A percentile compares a stretch with the other conserved stretches of the same genome.
These are phyloP conservation scores for Elaeis oleifera DNA, from an alignment of 202 grass and related monocot genomes.

Conservation along the genomic window DNA sequence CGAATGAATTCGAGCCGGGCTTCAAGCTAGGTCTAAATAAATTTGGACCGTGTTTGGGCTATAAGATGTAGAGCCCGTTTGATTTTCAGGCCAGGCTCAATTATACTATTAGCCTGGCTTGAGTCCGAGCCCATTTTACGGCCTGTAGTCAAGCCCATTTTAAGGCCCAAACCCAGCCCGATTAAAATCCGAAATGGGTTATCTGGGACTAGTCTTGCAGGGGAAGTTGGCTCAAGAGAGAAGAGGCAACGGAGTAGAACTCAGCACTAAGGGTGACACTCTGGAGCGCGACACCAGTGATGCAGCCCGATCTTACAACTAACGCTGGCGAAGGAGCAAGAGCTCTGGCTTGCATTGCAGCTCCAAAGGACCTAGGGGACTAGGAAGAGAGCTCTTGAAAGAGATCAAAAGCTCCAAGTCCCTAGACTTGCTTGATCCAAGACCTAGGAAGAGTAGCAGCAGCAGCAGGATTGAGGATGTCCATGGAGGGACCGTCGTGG, in stretches of 20 bases:
- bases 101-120: too few species aligned
- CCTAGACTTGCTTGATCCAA: neutral
- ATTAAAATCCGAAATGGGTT: too few species aligned
- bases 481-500: neutral
- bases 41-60: too few species aligned
- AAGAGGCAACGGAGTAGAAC: conserved; percentile 33
- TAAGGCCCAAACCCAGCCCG: too few species aligned
- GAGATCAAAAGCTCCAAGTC: conserved; percentile 44
- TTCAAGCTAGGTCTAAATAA: too few species aligned
- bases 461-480: neutral
- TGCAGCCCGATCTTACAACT: conserved; percentile 34
- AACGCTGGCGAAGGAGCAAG: conserved; percentile 56
- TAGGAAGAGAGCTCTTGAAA: conserved; percentile 52
- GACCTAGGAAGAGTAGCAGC: neutral
- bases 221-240: conserved; percentile 32
- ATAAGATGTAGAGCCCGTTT: too few species aligned
- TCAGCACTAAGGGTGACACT: conserved; percentile 45
- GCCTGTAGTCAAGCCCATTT: too few species aligned
- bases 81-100: too few species aligned
- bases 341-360: conserved; percentile 33
- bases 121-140: too few species aligned
- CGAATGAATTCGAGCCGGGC: too few species aligned
- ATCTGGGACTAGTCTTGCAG: too few species aligned
- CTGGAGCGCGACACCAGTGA: conserved; percentile 45
- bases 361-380: conserved; percentile 28